These are phyloP conservation scores for Crassisporium funariophilum DNA, from an alignment of 768 basidiomycete genomes.

Conservation along the genomic window DNA sequence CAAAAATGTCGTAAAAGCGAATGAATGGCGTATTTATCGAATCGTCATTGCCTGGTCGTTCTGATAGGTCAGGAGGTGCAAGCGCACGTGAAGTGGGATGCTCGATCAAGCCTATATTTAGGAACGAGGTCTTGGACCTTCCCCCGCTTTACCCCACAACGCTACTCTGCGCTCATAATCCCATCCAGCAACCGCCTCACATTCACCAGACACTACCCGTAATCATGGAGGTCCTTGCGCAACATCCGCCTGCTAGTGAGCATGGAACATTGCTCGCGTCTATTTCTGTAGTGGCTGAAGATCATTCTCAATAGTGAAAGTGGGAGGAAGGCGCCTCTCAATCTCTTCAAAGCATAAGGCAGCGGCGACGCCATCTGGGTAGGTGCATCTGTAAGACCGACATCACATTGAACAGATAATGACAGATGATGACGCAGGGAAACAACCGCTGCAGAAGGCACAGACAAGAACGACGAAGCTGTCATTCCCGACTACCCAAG, in stretches of 20 bases:
- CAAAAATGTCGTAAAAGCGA: no score
- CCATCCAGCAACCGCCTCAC: no score
- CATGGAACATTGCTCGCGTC: neutral
- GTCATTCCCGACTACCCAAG: constrained; percentile 51
- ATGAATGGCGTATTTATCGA: no score
- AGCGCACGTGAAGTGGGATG: no score
- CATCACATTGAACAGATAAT: neutral
- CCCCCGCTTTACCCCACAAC: no score
- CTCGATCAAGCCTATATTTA: no score
- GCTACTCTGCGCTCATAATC: no score
- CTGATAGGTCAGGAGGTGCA: no score
- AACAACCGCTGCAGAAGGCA: constrained; percentile 21
- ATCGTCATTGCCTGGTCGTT: no score
- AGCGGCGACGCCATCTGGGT: constrained; percentile 36
- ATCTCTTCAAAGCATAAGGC: constrained; percentile 40
- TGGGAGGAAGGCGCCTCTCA: constrained; percentile 56
- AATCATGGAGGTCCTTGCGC: no score
- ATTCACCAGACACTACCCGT: no score
- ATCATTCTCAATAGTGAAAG: constrained; percentile 36
- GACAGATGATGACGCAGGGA: constrained; percentile 7
- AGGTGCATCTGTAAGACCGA: constrained; percentile 11
- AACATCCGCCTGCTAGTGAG: constrained; percentile 55
- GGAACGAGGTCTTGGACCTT: no score
- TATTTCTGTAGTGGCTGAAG: neutral
- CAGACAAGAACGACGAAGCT: constrained; percentile 27